Evolutionary conservation across 1,139 yeast genomes (phyloP), one percentile per base, ranked within the genome.

Genomic region (Zygoascus hellenicus): DNA sequence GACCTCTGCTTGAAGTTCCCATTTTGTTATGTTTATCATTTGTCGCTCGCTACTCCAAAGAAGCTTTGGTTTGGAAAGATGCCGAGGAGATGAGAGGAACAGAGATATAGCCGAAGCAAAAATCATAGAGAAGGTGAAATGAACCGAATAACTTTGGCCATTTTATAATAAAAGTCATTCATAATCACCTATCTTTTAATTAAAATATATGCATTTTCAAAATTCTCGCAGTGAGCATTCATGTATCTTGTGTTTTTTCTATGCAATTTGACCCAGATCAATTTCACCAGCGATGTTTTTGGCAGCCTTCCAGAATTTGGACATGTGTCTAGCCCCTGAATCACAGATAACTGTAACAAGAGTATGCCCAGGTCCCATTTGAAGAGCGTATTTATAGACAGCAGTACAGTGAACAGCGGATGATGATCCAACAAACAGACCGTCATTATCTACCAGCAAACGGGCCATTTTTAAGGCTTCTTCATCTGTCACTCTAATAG

Each of bases 401-500:
- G 96, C 97, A 1, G 87, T 96, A 45, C 96, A 90, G 61, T 90
- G 89, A 29, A 92, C 82, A 0, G 96, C 96, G 9, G 95, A 83
- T 36, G 96, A 86, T 33, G 95, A 82, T 4, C 98, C 98, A 64
- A 90, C 76, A 63, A 92, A 92, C 28, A 87, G 67, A 0, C 98
- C 98, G 62, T 92, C 98, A 50, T 85, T 74, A 2, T 81, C 77
- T 52, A 89, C 84, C 32, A 92, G 66, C 59, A 67, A 85, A 62
- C 83, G 81, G 11, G 97, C 97, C 97, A 92, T 92, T 55, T 75
- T 77, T 29, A 88, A 59, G 0, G 97, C 95, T 62, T 90, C 85
- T 1, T 67, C 73, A 60, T 92, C 98, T 2, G 78, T 67, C 1
- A 92, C 96, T 48, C 90, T 70, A 13, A 86, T 71, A 0, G 97